Percentiles rank a stretch among this genome's conserved stretches.
These are phyloP conservation scores for Phialophora tarda DNA, from an alignment of 2,329 filamentous ascomycete species.

Conservation along the genomic window DNA sequence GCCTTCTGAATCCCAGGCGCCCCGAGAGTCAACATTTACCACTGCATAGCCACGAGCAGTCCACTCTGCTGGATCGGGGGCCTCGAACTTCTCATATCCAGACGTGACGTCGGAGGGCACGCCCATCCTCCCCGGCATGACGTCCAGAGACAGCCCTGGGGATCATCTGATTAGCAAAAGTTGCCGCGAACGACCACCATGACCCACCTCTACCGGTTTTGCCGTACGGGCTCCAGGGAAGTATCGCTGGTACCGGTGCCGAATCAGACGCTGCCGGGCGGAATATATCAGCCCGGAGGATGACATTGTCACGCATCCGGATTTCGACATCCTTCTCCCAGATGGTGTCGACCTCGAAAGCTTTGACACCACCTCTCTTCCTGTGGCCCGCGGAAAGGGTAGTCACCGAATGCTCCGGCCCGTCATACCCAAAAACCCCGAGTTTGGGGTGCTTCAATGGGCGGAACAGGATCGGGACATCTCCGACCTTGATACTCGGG, in stretches of 20 bases:
- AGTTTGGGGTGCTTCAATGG: no score
- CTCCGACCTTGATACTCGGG: no score
- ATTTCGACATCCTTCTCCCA: conserved; percentile 39
- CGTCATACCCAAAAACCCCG: no score
- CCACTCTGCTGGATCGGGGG: conserved; percentile 43
- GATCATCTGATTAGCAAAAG: no score
- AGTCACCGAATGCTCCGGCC: no score
- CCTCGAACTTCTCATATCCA: conserved; percentile 37
- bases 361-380: background rate
- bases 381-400: no score
- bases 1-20: conserved; percentile 41
- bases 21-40: conserved; percentile 43
- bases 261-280: conserved; percentile 29
- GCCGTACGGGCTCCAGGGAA: conserved; percentile 43
- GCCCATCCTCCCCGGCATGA: conserved; percentile 33
- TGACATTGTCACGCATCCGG: conserved; percentile 39
- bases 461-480: no score
- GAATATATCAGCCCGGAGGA: conserved; percentile 41
- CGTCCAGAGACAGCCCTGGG: conserved; percentile 13
- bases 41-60: conserved; percentile 41
- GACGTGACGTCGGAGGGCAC: conserved; percentile 22
- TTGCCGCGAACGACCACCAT: background rate
- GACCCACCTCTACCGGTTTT: conserved; percentile 37
- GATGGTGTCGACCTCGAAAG: conserved; percentile 21
- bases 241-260: conserved; percentile 39